Conservation (phyloP, 2,329 filamentous ascomycete genomes). For the Knoxdaviesia proteae region DNA sequence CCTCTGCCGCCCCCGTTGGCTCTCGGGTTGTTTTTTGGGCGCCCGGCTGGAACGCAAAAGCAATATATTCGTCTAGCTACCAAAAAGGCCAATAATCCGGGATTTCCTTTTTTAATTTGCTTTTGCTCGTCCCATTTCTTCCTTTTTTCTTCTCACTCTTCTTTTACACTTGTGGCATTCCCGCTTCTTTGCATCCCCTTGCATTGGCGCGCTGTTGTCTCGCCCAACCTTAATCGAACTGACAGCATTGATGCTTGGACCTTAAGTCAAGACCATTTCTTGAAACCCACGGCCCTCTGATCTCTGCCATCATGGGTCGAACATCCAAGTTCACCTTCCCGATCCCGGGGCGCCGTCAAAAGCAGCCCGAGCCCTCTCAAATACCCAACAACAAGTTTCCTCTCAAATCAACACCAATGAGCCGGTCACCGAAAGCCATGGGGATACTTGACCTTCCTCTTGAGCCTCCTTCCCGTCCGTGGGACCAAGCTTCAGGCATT, state of each 20-base stretch:
- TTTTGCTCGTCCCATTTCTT: not conserved
- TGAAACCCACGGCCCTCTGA: not conserved
- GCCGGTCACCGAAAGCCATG: no score
- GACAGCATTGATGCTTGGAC: no score
- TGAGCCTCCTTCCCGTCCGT: slow-evolving; percentile 8
- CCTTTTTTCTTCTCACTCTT: not conserved
- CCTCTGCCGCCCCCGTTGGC: no score
- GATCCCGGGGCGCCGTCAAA: slow-evolving; percentile 23
- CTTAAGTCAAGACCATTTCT: not conserved
- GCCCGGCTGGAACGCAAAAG: no score
- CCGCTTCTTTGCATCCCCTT: no score
- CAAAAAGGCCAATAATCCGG: not conserved
- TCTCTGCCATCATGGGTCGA: slow-evolving; percentile 13
- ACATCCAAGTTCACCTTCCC: slow-evolving; percentile 26
- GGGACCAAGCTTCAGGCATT: slow-evolving; percentile 24
- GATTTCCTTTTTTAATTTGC: not conserved
- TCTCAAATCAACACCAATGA: no score
- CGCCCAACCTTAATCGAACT: not conserved
- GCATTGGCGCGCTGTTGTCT: not conserved
- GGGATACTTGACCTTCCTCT: no score
- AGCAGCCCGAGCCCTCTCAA: slow-evolving; percentile 11
- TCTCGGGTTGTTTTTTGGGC: no score
- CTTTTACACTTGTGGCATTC: not conserved
- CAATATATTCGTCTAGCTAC: no score
- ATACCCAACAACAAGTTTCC: no score